Percentiles rank a stretch among this genome's conserved stretches.
phyloP scores from a whole-genome alignment of 805 yeast species.

The Starmerella khaoyaiensis region DNA sequence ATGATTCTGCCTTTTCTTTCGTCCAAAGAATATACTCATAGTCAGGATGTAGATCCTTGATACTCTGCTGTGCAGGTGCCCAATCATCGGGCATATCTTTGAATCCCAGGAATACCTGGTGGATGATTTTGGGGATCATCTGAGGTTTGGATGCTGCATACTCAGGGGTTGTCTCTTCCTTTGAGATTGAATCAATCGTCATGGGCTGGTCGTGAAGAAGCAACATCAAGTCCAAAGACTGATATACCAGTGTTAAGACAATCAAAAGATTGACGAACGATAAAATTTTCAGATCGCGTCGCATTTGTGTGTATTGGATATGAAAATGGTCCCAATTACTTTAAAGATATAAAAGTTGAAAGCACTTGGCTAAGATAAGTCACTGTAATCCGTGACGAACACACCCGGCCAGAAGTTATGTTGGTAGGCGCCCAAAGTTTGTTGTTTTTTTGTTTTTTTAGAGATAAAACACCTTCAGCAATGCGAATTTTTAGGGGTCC shows the following conservation, averaged over 20 bases:
- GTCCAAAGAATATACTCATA: constrained; percentile 80
- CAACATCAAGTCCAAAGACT: constrained; percentile 59
- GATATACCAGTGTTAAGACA: constrained; percentile 38
- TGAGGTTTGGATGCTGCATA: constrained; percentile 20
- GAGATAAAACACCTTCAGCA: too few relatives aligned
- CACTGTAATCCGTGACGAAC: too few relatives aligned
- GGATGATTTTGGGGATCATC: constrained; percentile 78
- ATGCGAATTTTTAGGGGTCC: too few relatives aligned
- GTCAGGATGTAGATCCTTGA: constrained; percentile 72
- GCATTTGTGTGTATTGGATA: too few relatives aligned
- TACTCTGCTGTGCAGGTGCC: constrained; percentile 63
- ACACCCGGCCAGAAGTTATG: too few relatives aligned
- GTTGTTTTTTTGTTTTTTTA: too few relatives aligned
- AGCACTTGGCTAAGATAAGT: too few relatives aligned
- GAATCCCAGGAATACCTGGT: constrained; percentile 84
- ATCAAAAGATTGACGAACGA: constrained; percentile 20
- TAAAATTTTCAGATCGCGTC: constrained; percentile 10
- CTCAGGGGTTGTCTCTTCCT: constrained; percentile 31
- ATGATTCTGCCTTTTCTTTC: constrained; percentile 65
- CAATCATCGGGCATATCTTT: constrained; percentile 66
- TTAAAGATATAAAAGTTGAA: too few relatives aligned
- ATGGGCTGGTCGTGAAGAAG: constrained; percentile 60
- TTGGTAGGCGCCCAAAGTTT: too few relatives aligned
- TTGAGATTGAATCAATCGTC: constrained; percentile 47
- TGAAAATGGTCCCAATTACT: too few relatives aligned